A percentile compares a stretch with the other conserved stretches of the same genome.
Evolutionary conservation across 768 basidiomycete genomes (phyloP).

Genomic region (Rhodosporidiobolus odoratus): DNA sequence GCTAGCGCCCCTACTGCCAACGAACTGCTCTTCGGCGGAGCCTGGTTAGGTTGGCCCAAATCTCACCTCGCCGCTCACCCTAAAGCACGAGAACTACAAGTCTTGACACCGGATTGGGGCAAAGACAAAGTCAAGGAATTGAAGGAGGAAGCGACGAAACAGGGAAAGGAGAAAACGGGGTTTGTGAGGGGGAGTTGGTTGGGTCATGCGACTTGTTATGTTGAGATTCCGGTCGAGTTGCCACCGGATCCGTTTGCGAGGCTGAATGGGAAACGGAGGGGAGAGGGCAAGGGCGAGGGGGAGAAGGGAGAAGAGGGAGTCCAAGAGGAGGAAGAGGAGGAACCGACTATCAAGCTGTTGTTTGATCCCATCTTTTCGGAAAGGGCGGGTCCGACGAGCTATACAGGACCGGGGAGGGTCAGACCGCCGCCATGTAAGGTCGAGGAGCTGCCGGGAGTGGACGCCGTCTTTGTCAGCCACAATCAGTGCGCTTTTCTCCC

Average conservation of each 20-base stretch:
- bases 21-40: slow-evolving; percentile 27
- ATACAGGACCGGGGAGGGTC: slow-evolving; percentile 45
- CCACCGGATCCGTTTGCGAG: not conserved
- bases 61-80: slow-evolving; percentile 27
- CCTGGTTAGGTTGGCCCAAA: slow-evolving; percentile 32
- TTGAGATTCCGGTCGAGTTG: slow-evolving; percentile 9
- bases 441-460: slow-evolving; percentile 49
- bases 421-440: slow-evolving; percentile 48
- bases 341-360: slow-evolving; percentile 41
- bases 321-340: slow-evolving; percentile 43
- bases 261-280: not conserved
- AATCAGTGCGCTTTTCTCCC: slow-evolving; percentile 47
- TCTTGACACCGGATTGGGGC: slow-evolving; percentile 44
- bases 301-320: slow-evolving; percentile 40
- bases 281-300: not conserved
- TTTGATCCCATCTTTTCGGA: slow-evolving; percentile 52
- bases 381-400: slow-evolving; percentile 44
- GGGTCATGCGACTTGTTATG: slow-evolving; percentile 47
- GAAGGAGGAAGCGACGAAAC: slow-evolving; percentile 10
- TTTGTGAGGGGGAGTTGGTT: slow-evolving; percentile 47
- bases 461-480: slow-evolving; percentile 50
- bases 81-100: slow-evolving; percentile 36
- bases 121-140: not conserved
- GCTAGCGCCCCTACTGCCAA: slow-evolving; percentile 22
- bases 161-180: slow-evolving; percentile 12